These are phyloP conservation scores for Calonectria crousiana DNA, from an alignment of 2,329 filamentous ascomycete genomes.

Conservation along the genomic window DNA sequence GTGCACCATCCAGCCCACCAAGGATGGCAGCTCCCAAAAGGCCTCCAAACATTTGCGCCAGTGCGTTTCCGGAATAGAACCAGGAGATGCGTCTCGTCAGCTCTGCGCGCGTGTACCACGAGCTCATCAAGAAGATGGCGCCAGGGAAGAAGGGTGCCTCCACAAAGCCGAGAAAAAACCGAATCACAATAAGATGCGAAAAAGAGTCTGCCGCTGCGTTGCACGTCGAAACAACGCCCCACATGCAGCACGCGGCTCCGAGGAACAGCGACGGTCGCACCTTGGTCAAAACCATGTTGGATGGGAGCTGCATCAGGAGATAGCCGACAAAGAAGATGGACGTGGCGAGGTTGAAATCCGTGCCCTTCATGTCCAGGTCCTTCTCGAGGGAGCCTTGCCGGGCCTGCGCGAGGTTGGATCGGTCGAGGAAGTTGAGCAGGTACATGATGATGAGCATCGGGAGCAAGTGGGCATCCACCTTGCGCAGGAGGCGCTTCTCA, in stretches of 20 bases:
- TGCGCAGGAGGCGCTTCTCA: slow-evolving; percentile 56
- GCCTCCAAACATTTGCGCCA: slow-evolving; percentile 65
- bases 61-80: slow-evolving; percentile 67
- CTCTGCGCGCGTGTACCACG: slow-evolving; percentile 59
- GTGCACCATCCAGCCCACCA: slow-evolving; percentile 56
- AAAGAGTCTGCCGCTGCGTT: slow-evolving; percentile 61
- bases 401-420: slow-evolving; percentile 66
- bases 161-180: slow-evolving; percentile 57
- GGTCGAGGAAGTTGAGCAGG: slow-evolving; percentile 67
- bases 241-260: slow-evolving; percentile 58
- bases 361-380: slow-evolving; percentile 66
- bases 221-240: slow-evolving; percentile 56
- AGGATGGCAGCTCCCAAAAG: slow-evolving; percentile 63
- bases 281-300: slow-evolving; percentile 68
- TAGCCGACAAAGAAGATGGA: slow-evolving; percentile 74
- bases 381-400: slow-evolving; percentile 65
- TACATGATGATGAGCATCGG: slow-evolving; percentile 68
- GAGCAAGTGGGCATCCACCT: slow-evolving; percentile 64
- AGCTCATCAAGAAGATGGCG: slow-evolving; percentile 60
- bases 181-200: slow-evolving; percentile 55
- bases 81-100: slow-evolving; percentile 71
- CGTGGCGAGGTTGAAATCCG: slow-evolving; percentile 70
- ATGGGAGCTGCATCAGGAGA: slow-evolving; percentile 71
- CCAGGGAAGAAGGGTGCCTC: slow-evolving; percentile 67
- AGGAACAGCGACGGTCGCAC: slow-evolving; percentile 67